A percentile compares a stretch with the other conserved stretches of the same genome.
phyloP scores from a whole-genome alignment of 805 yeast genomes.

The Komagataella mondaviorum region DNA sequence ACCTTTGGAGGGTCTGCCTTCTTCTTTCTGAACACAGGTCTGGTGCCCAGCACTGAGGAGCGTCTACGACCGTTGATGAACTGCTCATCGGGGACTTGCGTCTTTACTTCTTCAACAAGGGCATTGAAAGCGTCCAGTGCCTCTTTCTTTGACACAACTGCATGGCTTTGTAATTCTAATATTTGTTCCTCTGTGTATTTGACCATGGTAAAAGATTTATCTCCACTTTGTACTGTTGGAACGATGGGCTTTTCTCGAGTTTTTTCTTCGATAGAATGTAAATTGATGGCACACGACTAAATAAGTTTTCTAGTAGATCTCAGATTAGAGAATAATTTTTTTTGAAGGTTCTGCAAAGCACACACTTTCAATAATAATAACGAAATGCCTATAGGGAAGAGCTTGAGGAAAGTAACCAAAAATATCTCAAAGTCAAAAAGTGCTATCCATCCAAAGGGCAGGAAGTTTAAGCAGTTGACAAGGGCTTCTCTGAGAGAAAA shows the following conservation, averaged over 20 bases:
- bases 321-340: neutral
- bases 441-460: conserved; percentile 73
- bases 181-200: conserved; percentile 66
- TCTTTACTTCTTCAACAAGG: conserved; percentile 55
- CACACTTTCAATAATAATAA: neutral
- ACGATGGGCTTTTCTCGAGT: neutral
- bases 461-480: conserved; percentile 73
- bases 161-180: conserved; percentile 39
- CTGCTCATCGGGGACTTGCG: neutral
- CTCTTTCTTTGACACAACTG: conserved; percentile 45
- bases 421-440: conserved; percentile 39
- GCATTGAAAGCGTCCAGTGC: conserved; percentile 53
- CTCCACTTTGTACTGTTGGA: neutral
- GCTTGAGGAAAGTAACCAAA: conserved; percentile 51
- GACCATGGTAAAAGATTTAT: conserved; percentile 17
- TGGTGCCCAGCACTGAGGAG: conserved; percentile 2
- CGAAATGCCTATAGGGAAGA: conserved; percentile 56
- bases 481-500: conserved; percentile 80
- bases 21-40: conserved; percentile 41
- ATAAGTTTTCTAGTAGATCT: neutral
- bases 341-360: neutral
- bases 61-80: conserved; percentile 15
- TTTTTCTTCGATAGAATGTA: neutral
- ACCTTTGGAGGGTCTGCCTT: conserved; percentile 31
- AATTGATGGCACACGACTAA: neutral